Base-by-base conservation (phyloP, 257 asterid species). In the Plantago ovata region DNA sequence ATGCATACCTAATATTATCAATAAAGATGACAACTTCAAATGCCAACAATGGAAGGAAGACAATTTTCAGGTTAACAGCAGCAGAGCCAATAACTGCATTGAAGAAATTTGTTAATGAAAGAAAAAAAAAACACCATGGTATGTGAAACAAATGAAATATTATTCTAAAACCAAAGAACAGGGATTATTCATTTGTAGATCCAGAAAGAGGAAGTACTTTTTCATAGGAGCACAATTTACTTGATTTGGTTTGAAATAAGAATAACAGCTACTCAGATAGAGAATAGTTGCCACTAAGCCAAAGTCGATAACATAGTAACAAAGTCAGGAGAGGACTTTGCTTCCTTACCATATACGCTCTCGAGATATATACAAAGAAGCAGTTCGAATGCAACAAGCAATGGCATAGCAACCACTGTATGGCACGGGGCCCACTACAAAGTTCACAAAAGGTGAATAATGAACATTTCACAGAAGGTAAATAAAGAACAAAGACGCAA, bases 401-500 rank as follows among this genome's bases (percentile, higher is more conserved):
- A 74, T 10, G 99, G 97, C 67, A 69, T 79, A 42, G 94, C 99
- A 78, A 84, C 97, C 73, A 89, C 91, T 38, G 96, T 78, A 81
- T 93, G 99, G 72, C 99, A 93, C 19, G 99, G 99, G 67, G 99
- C 97, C 99, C 97, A 93, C 99, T 93, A 82, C 53, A 58, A 70
- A 50, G 62, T 20, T n/a, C 13, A 28, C 57, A 68, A 59, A 61
- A 41, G 28, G 21, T 45, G 13, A 50, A 57, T 36, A 59, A 67
- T 42, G 14, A 53, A 22, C 56, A 50, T n/a, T n/a, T n/a, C n/a
- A 28, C 57, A 68, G 59, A 61, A 41, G 28, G 21, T 45, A n/a
- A 50, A 57, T 36, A 59, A 67, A 48, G 14, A 53, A 22, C 56
- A 50, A 5, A 52, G 53, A 64, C n/a, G 69, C 51, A 51, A 55